Conservation (phyloP, 495 filamentous ascomycete species). For the Penicillium macrosclerotiorum region DNA sequence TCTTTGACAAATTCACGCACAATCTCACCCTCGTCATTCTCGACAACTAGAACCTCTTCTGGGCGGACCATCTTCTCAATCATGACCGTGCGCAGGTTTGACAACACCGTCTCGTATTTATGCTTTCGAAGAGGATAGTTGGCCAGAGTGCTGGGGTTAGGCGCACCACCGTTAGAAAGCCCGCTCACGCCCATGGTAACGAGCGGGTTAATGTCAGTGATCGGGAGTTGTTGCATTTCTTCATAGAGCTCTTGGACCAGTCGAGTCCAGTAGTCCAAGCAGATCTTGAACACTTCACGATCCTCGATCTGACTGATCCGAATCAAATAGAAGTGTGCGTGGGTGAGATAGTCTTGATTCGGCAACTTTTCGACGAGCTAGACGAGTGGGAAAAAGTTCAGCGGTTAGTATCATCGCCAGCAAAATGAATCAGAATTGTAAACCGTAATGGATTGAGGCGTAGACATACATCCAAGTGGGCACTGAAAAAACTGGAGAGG, state of each 20-base stretch:
- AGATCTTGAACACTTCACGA: constrained; percentile 98
- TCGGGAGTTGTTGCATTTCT: constrained; percentile 93
- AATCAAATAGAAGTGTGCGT: constrained; percentile 97
- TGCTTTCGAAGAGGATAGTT: constrained; percentile 94
- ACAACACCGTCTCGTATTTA: constrained; percentile 91
- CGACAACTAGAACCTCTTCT: constrained; percentile 97
- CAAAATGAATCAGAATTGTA: neutral
- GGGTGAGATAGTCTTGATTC: constrained; percentile 88
- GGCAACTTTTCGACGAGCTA: constrained; percentile 94
- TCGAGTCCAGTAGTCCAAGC: constrained; percentile 98
- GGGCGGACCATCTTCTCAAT: constrained; percentile 99
- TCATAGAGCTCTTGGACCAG: constrained; percentile 98
- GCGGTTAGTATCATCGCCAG: constrained; percentile 1
- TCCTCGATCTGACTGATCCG: constrained; percentile 98
- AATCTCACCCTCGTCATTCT: constrained; percentile 99
- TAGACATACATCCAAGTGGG: constrained; percentile 76
- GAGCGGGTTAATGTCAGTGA: constrained; percentile 86
- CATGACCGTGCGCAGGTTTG: constrained; percentile 94
- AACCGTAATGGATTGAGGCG: neutral
- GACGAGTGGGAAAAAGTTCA: neutral
- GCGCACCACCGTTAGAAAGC: constrained; percentile 73
- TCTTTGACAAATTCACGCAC: constrained; percentile 99
- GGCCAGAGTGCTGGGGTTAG: constrained; percentile 74
- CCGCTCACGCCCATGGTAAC: constrained; percentile 72
- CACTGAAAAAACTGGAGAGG: constrained; percentile 90